Evolutionary conservation across 108 stramenopile genomes (phyloP).

Genomic region (Halocafeteria seosinensis): DNA sequence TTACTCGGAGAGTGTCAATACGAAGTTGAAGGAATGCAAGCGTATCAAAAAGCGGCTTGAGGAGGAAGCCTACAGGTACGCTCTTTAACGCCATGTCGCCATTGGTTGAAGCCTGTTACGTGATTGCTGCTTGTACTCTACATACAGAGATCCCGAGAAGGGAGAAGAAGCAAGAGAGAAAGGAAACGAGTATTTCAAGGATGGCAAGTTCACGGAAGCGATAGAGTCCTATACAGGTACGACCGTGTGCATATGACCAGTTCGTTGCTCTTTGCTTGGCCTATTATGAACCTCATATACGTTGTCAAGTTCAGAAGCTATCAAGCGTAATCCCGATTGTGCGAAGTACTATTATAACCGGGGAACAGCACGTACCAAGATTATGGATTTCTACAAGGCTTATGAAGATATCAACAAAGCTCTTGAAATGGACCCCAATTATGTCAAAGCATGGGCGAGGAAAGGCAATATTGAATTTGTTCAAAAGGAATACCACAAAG

Average conservation of each 20-base stretch:
- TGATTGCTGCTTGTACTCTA: no score
- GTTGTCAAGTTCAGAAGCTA: slow-evolving; percentile 78
- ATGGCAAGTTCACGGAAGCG: slow-evolving; percentile 62
- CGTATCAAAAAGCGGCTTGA: slow-evolving; percentile 65
- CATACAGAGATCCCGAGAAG: slow-evolving; percentile 84
- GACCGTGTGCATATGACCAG: no score
- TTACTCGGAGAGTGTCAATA: slow-evolving; percentile 5
- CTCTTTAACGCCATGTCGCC: slow-evolving; percentile 83
- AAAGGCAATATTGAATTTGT: slow-evolving; percentile 92
- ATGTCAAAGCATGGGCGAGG: slow-evolving; percentile 92
- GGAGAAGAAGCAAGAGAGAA: slow-evolving; percentile 89
- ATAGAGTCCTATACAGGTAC: slow-evolving; percentile 62
- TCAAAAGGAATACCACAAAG: slow-evolving; percentile 93
- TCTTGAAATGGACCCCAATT: slow-evolving; percentile 80
- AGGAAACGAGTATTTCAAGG: slow-evolving; percentile 80
- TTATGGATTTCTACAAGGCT: slow-evolving; percentile 88
- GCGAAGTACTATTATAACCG: slow-evolving; percentile 91
- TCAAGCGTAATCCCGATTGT: slow-evolving; percentile 88
- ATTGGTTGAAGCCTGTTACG: slow-evolving; percentile 62
- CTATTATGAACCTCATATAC: slow-evolving; percentile 34
- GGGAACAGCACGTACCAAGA: slow-evolving; percentile 77
- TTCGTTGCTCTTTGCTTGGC: no score
- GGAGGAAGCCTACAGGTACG: slow-evolving; percentile 1
- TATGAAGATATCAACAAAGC: slow-evolving; percentile 78
- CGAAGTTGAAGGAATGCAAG: slow-evolving; percentile 32